Percentiles rank a stretch among this genome's conserved stretches.
Conservation (phyloP, 176 grass and related monocot genomes). For the Saccharum spontaneum region DNA sequence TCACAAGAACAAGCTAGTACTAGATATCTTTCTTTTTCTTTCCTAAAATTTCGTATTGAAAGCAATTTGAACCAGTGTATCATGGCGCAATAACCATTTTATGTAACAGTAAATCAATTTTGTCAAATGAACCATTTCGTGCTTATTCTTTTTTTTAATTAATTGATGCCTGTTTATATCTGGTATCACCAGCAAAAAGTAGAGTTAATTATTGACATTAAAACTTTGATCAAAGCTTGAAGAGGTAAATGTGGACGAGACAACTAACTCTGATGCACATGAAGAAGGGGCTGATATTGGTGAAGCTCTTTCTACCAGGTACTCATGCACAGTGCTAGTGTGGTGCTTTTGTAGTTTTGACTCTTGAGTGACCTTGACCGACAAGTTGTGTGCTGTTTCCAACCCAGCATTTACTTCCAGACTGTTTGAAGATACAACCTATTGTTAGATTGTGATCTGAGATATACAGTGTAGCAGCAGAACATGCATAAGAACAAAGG, state of each 20-base stretch:
- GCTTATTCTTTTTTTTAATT: background rate
- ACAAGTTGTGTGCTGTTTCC: slow-evolving; percentile 20
- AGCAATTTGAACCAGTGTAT: background rate
- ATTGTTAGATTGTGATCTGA: background rate
- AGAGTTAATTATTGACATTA: slow-evolving; percentile 33
- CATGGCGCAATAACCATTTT: background rate
- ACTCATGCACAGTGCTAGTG: slow-evolving; percentile 21
- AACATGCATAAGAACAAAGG: background rate
- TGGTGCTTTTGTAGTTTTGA: slow-evolving; percentile 29
- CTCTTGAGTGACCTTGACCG: background rate
- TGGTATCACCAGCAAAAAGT: slow-evolving; percentile 2
- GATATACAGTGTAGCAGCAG: background rate
- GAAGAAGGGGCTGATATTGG: slow-evolving; percentile 48
- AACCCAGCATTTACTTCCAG: background rate
- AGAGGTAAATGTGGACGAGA: slow-evolving; percentile 45
- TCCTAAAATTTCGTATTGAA: background rate
- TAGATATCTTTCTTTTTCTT: background rate
- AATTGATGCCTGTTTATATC: slow-evolving; percentile 23
- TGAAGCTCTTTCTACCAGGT: slow-evolving; percentile 67
- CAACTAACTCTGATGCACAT: slow-evolving; percentile 39
- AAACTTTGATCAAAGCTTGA: slow-evolving; percentile 63
- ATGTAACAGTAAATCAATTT: background rate
- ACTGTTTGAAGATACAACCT: background rate
- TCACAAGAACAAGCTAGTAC: background rate
- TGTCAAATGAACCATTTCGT: slow-evolving; percentile 11